phyloP scores from a whole-genome alignment of 495 filamentous ascomycete genomes.

The Staphylotrichum tortipilum region DNA sequence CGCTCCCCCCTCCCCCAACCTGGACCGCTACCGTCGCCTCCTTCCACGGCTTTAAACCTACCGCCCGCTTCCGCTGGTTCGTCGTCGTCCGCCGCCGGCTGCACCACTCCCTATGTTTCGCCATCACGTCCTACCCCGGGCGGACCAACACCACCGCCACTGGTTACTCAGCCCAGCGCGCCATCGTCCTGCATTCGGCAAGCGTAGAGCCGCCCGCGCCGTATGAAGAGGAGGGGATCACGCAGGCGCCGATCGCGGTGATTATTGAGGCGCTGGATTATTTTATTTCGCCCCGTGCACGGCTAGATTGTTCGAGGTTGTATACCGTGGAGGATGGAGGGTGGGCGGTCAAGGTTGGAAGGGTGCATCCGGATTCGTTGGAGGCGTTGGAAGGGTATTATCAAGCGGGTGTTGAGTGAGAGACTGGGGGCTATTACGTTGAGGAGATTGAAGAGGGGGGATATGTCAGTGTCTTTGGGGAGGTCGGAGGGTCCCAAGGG shows the following conservation, averaged over 20 bases:
- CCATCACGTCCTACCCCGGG: slow-evolving; percentile 20
- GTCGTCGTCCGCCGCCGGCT: slow-evolving; percentile 23
- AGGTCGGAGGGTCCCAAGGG: too few relatives aligned
- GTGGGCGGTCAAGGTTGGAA: slow-evolving; percentile 24
- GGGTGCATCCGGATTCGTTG: slow-evolving; percentile 20
- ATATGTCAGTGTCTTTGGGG: too few relatives aligned
- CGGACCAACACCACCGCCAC: too few relatives aligned
- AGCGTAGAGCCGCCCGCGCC: slow-evolving; percentile 17
- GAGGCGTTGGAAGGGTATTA: slow-evolving; percentile 21
- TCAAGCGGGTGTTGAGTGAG: slow-evolving; percentile 10
- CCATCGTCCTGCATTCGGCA: slow-evolving; percentile 20
- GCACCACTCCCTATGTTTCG: slow-evolving; percentile 27
- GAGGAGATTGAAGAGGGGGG: too few relatives aligned
- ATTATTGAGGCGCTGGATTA: slow-evolving; percentile 24
- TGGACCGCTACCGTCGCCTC: not conserved
- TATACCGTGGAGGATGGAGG: slow-evolving; percentile 30
- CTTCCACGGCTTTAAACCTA: slow-evolving; percentile 16
- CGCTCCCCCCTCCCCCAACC: too few relatives aligned
- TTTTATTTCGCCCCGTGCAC: slow-evolving; percentile 24
- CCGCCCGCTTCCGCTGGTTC: slow-evolving; percentile 26
- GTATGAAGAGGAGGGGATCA: slow-evolving; percentile 18
- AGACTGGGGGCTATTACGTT: not conserved
- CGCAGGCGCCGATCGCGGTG: slow-evolving; percentile 17
- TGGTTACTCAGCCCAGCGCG: too few relatives aligned
- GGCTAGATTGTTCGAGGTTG: slow-evolving; percentile 24